Conservation (phyloP, 2,329 filamentous ascomycete species). For the Alternaria brassicae region DNA sequence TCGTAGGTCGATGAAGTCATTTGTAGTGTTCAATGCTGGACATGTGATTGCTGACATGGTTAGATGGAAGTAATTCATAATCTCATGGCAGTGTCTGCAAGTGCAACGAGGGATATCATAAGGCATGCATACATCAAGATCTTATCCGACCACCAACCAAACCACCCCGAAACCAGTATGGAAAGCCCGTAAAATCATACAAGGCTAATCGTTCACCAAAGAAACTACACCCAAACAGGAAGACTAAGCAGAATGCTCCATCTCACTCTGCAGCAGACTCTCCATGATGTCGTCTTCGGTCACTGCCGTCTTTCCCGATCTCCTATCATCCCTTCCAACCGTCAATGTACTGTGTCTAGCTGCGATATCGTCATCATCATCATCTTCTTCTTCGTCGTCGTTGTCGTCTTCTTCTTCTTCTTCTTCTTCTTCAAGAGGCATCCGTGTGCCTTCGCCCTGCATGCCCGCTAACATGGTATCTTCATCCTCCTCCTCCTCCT, state of each 20-base stretch:
- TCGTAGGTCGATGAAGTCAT: too few species aligned
- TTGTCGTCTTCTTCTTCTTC: conserved; percentile 31
- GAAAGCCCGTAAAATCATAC: neutral
- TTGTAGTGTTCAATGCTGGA: neutral
- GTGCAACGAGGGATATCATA: neutral
- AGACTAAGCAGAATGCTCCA: conserved; percentile 11
- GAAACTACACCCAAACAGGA: neutral
- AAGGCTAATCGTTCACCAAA: neutral
- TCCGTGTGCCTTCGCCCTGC: conserved; percentile 46
- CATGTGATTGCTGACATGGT: neutral
- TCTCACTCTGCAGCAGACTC: conserved; percentile 33
- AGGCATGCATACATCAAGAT: neutral
- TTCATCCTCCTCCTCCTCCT: conserved; percentile 41
- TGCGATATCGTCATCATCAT: conserved; percentile 18
- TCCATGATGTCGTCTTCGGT: conserved; percentile 48
- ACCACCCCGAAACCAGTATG: neutral
- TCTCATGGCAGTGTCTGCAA: neutral
- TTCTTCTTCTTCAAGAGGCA: conserved; percentile 41
- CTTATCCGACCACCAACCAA: neutral
- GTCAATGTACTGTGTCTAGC: conserved; percentile 14
- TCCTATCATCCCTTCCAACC: conserved; percentile 11
- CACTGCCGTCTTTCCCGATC: conserved; percentile 16
- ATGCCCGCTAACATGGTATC: conserved; percentile 45
- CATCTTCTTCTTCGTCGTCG: conserved; percentile 31
- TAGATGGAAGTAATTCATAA: neutral